phyloP scores from a whole-genome alignment of 345 rosid genomes.

The Eucalyptus guilfoylei region DNA sequence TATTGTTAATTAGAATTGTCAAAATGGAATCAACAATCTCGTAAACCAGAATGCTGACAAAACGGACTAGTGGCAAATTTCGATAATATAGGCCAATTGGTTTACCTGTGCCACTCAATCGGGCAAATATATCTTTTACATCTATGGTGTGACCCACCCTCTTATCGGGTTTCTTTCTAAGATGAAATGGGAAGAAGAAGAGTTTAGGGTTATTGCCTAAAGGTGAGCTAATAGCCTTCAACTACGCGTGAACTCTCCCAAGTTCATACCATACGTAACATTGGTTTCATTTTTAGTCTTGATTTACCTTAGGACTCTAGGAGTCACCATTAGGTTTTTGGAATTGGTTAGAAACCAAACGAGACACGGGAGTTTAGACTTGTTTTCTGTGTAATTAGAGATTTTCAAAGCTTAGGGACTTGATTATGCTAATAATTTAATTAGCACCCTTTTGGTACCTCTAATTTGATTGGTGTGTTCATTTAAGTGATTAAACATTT shows the following conservation, averaged over 20 bases:
- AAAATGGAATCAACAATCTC: background rate
- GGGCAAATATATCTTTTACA: background rate
- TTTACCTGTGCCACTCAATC: background rate
- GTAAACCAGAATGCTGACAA: background rate
- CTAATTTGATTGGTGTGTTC: too few relatives aligned
- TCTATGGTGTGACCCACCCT: background rate
- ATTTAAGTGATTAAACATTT: too few relatives aligned
- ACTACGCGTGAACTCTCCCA: background rate
- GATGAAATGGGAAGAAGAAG: background rate
- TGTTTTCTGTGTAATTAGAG: too few relatives aligned
- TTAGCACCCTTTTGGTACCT: background rate
- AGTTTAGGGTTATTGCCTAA: background rate
- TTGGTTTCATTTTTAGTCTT: background rate
- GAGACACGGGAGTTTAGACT: background rate
- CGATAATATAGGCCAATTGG: background rate
- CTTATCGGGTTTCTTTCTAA: background rate
- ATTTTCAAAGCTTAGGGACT: background rate
- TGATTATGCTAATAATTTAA: background rate
- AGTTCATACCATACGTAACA: background rate
- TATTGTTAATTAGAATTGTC: background rate
- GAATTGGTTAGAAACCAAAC: background rate
- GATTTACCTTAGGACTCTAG: background rate
- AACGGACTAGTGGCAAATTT: background rate
- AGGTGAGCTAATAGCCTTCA: background rate
- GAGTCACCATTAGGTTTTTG: background rate